phyloP scores from a whole-genome alignment of 345 rosid genomes.

The Carallia pectinifolia region DNA sequence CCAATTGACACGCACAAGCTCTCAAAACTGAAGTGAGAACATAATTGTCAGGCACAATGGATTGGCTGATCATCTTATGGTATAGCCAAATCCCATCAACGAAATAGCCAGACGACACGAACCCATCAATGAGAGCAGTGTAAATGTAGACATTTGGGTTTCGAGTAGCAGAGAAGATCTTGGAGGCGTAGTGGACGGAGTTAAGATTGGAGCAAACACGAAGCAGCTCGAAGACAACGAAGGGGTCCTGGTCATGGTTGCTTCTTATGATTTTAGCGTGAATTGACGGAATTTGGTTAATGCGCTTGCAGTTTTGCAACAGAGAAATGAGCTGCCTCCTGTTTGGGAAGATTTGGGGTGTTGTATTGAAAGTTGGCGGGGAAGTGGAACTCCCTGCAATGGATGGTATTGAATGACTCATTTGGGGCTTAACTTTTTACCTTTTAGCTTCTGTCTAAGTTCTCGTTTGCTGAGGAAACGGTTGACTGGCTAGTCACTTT shows the following conservation, averaged over 20 bases:
- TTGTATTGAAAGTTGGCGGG: conserved; percentile 14
- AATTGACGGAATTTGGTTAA: conserved; percentile 30
- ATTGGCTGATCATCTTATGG: conserved; percentile 37
- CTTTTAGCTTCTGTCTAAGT: not conserved
- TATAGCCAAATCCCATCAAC: conserved; percentile 45
- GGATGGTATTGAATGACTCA: conserved; percentile 16
- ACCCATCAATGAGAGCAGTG: conserved; percentile 61
- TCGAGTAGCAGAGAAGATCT: conserved; percentile 36
- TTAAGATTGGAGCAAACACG: conserved; percentile 41
- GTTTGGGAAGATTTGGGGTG: not conserved
- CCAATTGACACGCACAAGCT: conserved; percentile 38
- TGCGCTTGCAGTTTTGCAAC: conserved; percentile 32
- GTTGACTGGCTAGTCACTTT: no score
- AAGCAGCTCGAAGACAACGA: conserved; percentile 57
- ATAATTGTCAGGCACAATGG: conserved; percentile 48
- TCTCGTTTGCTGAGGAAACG: not conserved
- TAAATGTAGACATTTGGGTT: conserved; percentile 54
- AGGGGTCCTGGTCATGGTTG: conserved; percentile 45
- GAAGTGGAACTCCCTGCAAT: conserved; percentile 6
- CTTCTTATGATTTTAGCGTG: conserved; percentile 50
- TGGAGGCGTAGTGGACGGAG: conserved; percentile 46
- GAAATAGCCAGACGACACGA: conserved; percentile 38
- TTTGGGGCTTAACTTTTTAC: not conserved
- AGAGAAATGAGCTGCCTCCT: conserved; percentile 26
- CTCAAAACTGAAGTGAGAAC: conserved; percentile 47